phyloP scores from a whole-genome alignment of 2,329 filamentous ascomycete genomes.

The Penicillium sp. region DNA sequence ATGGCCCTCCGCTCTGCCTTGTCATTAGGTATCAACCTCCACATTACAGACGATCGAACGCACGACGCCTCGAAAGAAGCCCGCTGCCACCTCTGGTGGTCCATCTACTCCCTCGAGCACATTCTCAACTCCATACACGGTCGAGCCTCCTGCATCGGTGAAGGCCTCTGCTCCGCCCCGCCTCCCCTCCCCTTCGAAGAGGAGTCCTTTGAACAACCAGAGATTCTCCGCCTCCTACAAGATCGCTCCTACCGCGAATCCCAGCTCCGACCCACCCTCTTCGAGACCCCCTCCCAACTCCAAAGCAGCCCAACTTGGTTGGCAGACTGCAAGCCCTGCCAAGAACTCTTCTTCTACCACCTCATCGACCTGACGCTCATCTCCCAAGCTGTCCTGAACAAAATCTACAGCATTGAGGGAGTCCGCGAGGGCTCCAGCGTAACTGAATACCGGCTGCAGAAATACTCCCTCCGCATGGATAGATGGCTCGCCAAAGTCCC shows the following conservation, averaged over 20 bases:
- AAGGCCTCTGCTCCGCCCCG: conserved; percentile 40
- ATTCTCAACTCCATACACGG: conserved; percentile 46
- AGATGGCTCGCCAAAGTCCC: conserved; percentile 39
- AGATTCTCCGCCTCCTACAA: conserved; percentile 29
- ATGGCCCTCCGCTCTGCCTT: conserved; percentile 44
- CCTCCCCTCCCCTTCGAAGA: conserved; percentile 42
- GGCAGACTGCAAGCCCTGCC: conserved; percentile 26
- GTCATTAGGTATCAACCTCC: conserved; percentile 45
- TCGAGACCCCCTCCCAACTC: conserved; percentile 21
- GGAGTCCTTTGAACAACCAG: conserved; percentile 32
- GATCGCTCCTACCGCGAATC: conserved; percentile 18
- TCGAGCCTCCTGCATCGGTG: conserved; percentile 41
- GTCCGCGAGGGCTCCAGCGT: conserved; percentile 32
- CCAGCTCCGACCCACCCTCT: conserved; percentile 31
- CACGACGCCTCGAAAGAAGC: conserved; percentile 42
- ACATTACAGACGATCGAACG: conserved; percentile 38
- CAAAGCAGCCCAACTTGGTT: conserved; percentile 24
- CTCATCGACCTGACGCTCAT: conserved; percentile 41
- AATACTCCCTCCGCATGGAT: conserved; percentile 34
- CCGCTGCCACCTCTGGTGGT: conserved; percentile 47
- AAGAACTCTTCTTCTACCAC: conserved; percentile 41
- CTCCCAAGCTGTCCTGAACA: conserved; percentile 40
- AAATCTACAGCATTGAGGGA: conserved; percentile 42
- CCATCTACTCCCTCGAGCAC: conserved; percentile 44
- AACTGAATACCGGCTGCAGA: conserved; percentile 36